A percentile compares a stretch with the other conserved stretches of the same genome.
Conservation (phyloP, 2,329 filamentous ascomycete species). For the Dothideomycetes sp. region DNA sequence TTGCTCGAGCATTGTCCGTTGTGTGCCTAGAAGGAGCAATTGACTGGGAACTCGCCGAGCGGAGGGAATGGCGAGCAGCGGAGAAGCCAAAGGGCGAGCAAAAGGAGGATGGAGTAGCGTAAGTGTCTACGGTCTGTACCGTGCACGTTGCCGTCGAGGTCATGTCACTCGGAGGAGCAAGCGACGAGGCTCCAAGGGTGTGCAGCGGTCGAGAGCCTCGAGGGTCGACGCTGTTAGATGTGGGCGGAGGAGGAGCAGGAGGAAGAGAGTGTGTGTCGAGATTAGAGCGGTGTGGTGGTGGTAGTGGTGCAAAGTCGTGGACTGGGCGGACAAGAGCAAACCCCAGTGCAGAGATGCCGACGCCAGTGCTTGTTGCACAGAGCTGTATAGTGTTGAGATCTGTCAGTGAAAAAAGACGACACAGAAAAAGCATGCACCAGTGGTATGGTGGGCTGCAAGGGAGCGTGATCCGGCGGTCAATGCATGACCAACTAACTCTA, state of each 20-base stretch:
- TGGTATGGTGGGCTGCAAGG: too few species aligned
- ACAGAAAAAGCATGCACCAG: neutral
- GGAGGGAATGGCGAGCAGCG: constrained; percentile 13
- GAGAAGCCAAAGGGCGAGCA: constrained; percentile 14
- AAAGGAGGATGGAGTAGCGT: constrained; percentile 14
- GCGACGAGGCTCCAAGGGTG: constrained; percentile 3
- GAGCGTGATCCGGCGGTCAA: constrained; percentile 3
- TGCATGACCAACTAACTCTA: constrained; percentile 7
- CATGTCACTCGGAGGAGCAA: constrained; percentile 14
- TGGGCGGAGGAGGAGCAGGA: constrained; percentile 3
- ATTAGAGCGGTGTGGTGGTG: neutral
- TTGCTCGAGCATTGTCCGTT: constrained; percentile 12
- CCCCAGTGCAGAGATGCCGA: constrained; percentile 52
- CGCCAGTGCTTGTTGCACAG: constrained; percentile 52
- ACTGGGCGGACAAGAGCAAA: constrained; percentile 47
- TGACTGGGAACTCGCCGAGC: constrained; percentile 11
- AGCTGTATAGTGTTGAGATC: constrained; percentile 36
- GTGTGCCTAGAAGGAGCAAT: constrained; percentile 12
- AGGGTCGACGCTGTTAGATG: neutral
- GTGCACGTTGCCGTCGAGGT: constrained; percentile 17
- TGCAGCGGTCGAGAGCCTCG: constrained; percentile 1
- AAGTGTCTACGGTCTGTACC: constrained; percentile 15
- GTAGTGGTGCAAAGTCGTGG: constrained; percentile 17
- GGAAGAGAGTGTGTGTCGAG: neutral
- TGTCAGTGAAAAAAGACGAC: constrained; percentile 10